These are phyloP conservation scores for Ascocoryne sarcoides DNA, from an alignment of 2,329 filamentous ascomycete genomes.

Conservation along the genomic window DNA sequence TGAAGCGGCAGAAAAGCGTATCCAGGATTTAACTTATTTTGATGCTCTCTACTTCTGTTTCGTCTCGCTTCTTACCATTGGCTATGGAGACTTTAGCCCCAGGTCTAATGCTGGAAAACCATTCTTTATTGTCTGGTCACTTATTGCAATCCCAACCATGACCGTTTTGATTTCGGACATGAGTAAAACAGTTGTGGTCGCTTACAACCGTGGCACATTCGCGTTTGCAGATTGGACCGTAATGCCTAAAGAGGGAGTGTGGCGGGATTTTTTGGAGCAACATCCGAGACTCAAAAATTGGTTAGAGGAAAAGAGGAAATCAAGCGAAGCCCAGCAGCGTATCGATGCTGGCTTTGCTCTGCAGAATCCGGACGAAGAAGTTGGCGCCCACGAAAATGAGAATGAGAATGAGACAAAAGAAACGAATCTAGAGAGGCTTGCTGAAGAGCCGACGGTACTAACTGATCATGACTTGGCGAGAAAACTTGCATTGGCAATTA, in stretches of 20 bases:
- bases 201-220: conserved; percentile 54
- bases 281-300: conserved; percentile 35
- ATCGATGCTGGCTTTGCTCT: conserved; percentile 28
- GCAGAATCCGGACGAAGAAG: conserved; percentile 28
- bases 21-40: conserved; percentile 51
- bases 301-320: conserved; percentile 31
- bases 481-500: conserved; percentile 48
- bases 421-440: conserved; percentile 33
- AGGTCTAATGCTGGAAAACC: conserved; percentile 56
- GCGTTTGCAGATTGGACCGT: conserved; percentile 56
- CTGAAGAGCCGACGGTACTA: conserved; percentile 27
- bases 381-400: neutral
- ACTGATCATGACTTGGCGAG: conserved; percentile 42
- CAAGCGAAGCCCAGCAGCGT: conserved; percentile 35
- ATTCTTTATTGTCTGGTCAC: conserved; percentile 63
- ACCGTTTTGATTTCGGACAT: conserved; percentile 58
- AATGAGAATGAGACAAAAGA: conserved; percentile 6
- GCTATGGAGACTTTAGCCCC: conserved; percentile 59
- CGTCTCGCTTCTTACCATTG: conserved; percentile 57
- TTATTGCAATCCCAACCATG: conserved; percentile 62
- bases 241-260: conserved; percentile 51
- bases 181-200: conserved; percentile 53
- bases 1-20: conserved; percentile 45
- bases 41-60: conserved; percentile 62
- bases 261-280: conserved; percentile 39